Evolutionary conservation across 2,329 filamentous ascomycete genomes (phyloP), one percentile per base, ranked within the genome.

Genomic region (Beauveria caledonica): DNA sequence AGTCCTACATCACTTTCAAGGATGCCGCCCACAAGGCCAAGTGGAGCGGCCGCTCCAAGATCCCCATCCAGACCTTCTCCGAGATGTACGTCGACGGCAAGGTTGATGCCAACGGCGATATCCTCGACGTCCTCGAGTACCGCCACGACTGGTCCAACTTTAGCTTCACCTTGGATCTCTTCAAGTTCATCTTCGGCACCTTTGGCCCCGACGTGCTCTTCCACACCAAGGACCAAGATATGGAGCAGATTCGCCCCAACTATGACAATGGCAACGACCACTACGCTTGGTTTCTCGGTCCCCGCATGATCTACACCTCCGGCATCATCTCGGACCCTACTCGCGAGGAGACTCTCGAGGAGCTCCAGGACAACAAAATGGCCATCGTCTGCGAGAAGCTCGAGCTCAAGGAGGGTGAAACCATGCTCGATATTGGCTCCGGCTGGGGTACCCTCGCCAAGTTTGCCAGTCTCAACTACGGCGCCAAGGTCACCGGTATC

Each of bases 231-330:
- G 92, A 89, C 62, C 92, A 97, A 78, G 93, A 97, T 68, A 92
- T 97, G 83, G 93, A 97, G 76, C 94, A 97, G 78, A 92, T 97
- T 61, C 91, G 92, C 72, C 91, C 92, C 75, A 92, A 97, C 80
- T 99, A 99, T 77, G 94, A 97, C 82, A 88, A 92, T 66, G 94
- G 94, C 71, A 92, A 99, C 74, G 94, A 97, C 77, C 96, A 97
- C 79, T 99, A 99, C 81, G 88, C 86, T 73, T 99, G 92, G 92
- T 97, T 97, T 83, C 85, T 97, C 64, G 94, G 94, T 63, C 93
- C 93, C 62, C 92, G 93, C 71, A 99, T 97, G 94, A 91, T 97
- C 77, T 97, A 97, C 80, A 99, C 94, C 56, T 95, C 90, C 55
- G 94, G 94, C 69, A 81, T 99, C 69, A 95, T 99, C 72, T 88